Percentiles rank a stretch among this genome's conserved stretches.
Conservation (phyloP, 176 grass and related monocot species). For the Oryza punctata region DNA sequence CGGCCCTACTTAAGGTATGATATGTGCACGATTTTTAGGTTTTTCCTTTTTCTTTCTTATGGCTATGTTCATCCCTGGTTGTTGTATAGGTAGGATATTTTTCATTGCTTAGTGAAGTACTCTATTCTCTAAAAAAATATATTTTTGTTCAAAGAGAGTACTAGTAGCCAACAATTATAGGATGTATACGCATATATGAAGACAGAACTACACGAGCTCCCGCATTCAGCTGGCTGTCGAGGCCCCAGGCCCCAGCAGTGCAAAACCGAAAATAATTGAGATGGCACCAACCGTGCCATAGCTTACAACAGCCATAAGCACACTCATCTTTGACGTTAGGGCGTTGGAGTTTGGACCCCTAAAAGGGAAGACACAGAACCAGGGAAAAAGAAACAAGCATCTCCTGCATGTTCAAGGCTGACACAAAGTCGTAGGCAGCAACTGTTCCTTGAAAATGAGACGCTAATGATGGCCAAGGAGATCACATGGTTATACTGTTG, state of each 20-base stretch:
- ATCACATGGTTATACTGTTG: conserved; percentile 44
- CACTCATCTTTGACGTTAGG: neutral
- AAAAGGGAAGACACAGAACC: conserved; percentile 15
- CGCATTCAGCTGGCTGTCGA: neutral
- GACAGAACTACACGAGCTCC: neutral
- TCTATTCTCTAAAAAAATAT: no score
- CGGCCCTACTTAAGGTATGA: no score
- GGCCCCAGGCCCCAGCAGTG: neutral
- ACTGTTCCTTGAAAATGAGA: conserved; percentile 40
- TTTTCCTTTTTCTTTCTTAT: no score
- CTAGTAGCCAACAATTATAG: no score
- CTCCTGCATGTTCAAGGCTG: conserved; percentile 34
- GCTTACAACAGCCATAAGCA: conserved; percentile 7
- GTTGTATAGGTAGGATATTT: no score
- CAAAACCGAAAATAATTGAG: conserved; percentile 8
- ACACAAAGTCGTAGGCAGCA: conserved; percentile 43
- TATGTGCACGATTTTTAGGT: no score
- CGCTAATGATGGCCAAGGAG: conserved; percentile 38
- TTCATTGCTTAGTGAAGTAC: no score
- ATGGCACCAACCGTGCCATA: conserved; percentile 11
- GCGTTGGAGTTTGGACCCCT: neutral
- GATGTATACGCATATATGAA: no score
- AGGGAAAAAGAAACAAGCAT: conserved; percentile 17
- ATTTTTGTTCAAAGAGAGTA: no score
- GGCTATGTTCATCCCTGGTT: no score